Evolutionary conservation across 805 yeast species (phyloP), one percentile per base, ranked within the genome.

Genomic region (Candida peoriensis): DNA sequence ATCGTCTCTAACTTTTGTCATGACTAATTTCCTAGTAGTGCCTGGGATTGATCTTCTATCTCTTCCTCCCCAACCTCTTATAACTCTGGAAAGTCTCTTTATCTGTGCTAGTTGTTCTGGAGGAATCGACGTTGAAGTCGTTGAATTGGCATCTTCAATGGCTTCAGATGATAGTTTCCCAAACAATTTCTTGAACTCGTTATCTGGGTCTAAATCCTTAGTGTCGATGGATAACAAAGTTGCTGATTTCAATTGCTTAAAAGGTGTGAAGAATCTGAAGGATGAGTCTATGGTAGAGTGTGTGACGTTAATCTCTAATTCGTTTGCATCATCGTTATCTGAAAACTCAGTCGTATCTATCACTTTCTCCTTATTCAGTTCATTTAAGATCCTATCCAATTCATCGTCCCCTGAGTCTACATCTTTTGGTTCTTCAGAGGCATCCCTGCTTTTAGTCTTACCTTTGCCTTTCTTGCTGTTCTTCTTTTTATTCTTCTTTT

Each of bases 41-140:
- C 90, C 90, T 0, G 96, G 96, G 3, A 84, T 74, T 6, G 76
- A 62, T 31, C 81, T 60, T 42, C 79, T 74, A 49, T 85, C 94
- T 42, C 74, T 72, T 0, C 95, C 95, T 29, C 87, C 82, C 95
- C 95, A 86, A 17, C 87, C 88, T 47, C 84, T 68, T 1, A 84
- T 76, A n/a, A 59, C 70, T 42, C 57, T 69, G 20, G 63, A 60
- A 33, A 66, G 34, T 27, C 57, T 68, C 47, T 76, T 80, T 44
- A 81, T 73, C 48, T 79, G 85, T 33, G 68, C 73, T 37, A 82
- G 56, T 14, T 76, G 72, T 41, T 81, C 88, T 0, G 89, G 90
- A 0, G 83, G 72, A 1, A 77, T 71, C 23, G 80, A 74, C 3
- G 79, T 64, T 0, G 89, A 76, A 0, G 88, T 72, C n/a, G 86